Evolutionary conservation across 495 filamentous ascomycete species (phyloP), one percentile per base, ranked within the genome.

Genomic region (Apodospora peruviana): DNA sequence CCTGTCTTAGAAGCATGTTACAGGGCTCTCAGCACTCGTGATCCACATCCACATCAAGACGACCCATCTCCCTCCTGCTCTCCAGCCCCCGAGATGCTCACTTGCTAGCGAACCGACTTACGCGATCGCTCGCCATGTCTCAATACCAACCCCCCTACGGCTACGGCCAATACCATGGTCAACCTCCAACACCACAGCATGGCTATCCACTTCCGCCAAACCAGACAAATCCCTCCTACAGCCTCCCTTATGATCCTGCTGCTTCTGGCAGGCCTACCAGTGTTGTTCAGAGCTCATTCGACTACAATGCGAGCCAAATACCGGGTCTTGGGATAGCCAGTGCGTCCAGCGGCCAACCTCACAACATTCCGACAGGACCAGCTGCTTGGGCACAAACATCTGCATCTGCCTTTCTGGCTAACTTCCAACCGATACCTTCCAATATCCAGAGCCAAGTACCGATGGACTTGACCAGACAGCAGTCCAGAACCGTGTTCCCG

Each of bases 301-400:
- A 67, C 37, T 63, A 64, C 37, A 75, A 74, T 43, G 57, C 68
- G 1, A 63, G 46, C 11, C 56, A 53, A 32, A 75, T 75, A 24
- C 72, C 72, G 8, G 72, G 72, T 1, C 55, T 75, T 25, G 71
- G 67, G 16, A 60, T 72, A 45, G 52, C 49, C 0, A 42, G 45
- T 11, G 21, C 23, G 0, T 29, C 50, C 14, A 43, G 16, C 11
- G 45, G 39, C 17, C 8, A 39, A 16, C 24, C 49, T 0, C 44
- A 43, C 17, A 14, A 16, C 19, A 29, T 37, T 27, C 23, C 45
- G 0, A 42, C 36, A 14, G 38, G 19, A 10, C 17, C 38, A 9
- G n/a, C 39, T 4, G n/a, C 23, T 24, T 60, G 57, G 57, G 8
- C 22, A 34, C 58, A 47, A 5, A 35, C 32, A 14, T 24, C 37